Evolutionary conservation across 768 basidiomycete species (phyloP).

Genomic region (Tricholoma sp.): DNA sequence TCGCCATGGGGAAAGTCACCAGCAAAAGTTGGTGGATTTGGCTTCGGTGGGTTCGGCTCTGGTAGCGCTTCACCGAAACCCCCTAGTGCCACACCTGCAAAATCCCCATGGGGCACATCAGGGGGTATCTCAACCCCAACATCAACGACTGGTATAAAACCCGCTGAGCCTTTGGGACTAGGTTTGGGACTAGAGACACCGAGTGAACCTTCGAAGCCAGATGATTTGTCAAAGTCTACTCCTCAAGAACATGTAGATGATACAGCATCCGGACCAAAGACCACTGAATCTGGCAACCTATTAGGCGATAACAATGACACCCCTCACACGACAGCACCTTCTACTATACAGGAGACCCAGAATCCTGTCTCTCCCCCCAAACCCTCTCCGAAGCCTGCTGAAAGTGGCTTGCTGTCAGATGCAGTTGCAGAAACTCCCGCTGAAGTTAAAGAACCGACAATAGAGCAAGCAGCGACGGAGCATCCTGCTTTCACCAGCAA

Average conservation of each 20-base stretch:
- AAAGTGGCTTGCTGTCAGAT: background rate
- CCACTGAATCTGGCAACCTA: background rate
- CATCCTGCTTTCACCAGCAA: background rate
- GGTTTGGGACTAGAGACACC: background rate
- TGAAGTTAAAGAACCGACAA: background rate
- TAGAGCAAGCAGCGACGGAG: background rate
- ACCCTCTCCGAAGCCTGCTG: background rate
- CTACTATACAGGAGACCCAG: background rate
- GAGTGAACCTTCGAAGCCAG: background rate
- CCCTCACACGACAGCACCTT: background rate
- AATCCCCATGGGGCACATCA: background rate
- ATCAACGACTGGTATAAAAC: background rate
- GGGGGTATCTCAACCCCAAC: background rate
- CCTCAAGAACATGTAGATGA: background rate
- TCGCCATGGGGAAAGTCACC: constrained; percentile 2
- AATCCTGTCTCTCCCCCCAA: background rate
- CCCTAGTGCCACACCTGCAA: background rate
- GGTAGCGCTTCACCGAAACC: background rate
- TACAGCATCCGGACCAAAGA: background rate
- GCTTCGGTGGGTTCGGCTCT: background rate
- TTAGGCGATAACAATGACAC: background rate
- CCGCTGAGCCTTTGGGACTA: background rate
- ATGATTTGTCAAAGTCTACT: background rate
- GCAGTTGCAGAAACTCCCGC: background rate
- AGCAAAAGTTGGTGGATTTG: constrained; percentile 5